These are phyloP conservation scores for Thinopyrum elongatum DNA, from an alignment of 176 grass and related monocot species.

Conservation along the genomic window DNA sequence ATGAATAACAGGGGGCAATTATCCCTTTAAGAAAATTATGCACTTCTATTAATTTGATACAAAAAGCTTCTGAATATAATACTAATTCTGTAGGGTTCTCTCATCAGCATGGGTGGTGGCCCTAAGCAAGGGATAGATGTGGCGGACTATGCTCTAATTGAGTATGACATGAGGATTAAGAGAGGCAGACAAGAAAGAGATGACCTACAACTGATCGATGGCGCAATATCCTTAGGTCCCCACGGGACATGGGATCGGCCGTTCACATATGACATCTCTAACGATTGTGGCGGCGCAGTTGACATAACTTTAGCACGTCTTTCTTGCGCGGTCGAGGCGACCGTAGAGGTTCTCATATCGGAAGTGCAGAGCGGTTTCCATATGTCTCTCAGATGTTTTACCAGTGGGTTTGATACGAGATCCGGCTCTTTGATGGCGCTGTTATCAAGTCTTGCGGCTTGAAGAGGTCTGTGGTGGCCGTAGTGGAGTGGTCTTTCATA, in stretches of 20 bases:
- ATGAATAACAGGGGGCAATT: background rate
- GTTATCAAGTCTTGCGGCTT: background rate
- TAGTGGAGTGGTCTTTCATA: background rate
- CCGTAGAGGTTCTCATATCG: background rate
- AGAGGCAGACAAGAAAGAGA: background rate
- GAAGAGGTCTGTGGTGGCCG: background rate
- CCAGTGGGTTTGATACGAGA: background rate
- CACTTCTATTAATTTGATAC: background rate
- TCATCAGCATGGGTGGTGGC: conserved; percentile 13
- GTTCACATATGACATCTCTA: background rate
- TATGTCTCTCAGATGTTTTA: background rate
- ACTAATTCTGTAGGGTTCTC: conserved; percentile 17
- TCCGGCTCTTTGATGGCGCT: background rate
- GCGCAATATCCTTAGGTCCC: background rate
- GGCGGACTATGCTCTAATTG: background rate
- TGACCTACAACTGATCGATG: conserved; percentile 23
- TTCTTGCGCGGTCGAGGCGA: background rate
- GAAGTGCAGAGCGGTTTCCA: background rate
- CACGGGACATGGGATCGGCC: background rate
- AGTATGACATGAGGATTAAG: conserved; percentile 32
- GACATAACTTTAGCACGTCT: background rate
- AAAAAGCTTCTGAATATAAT: background rate
- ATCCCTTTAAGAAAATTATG: background rate
- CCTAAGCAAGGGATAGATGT: conserved; percentile 30
- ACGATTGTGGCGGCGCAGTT: background rate